Base-by-base conservation (phyloP, 352 stramenopile species). In the Pythium myriotylum region DNA sequence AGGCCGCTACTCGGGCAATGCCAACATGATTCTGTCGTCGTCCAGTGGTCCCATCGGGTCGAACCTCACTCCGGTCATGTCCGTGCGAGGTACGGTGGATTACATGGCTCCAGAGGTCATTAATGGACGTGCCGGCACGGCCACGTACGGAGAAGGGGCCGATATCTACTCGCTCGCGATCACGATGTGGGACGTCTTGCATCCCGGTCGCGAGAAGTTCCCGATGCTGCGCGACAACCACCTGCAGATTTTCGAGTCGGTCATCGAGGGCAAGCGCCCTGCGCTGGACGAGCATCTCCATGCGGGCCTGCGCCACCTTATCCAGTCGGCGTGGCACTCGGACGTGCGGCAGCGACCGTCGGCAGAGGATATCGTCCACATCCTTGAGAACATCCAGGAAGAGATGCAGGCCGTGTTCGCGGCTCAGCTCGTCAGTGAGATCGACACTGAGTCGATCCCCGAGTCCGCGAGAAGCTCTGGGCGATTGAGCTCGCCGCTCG, bases 61-160 rank as follows among this genome's bases (percentile, higher is more conserved):
- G 3, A 35, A 41, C 27, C 26, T 14, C 10, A 45, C 16, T 5
- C 33, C 46, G 32, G 19, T 17, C 19, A 50, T 53, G 46, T 50
- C 70, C 2, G 27, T 60, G 19, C 43, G 42, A 2, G 85, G 85
- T 3, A 92, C 84, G 0, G 81, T 90, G 6, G 76, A 88, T 45
- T 92, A 91, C 67, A 94, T 94, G 85, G 84, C 85, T 4, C 84
- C 84, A 7, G 84, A 94, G 39, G 72, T 94, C 50, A 90, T 94
- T 52, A 82, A 89, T 4, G 78, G 81, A 13, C 77, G 77, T 22
- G 73, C 63, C 3, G 81, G 79, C 0, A 17, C 77, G 1, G 81
- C 76, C 8, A 33, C 51, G n/a, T 95, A 93, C 61, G 79, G 60
- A 19, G 78, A 93, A 57, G 76, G 74, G n/a, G 82, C 85, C 0